Base-by-base conservation (phyloP, 495 filamentous ascomycete genomes). In the Penicillium goetzii region DNA sequence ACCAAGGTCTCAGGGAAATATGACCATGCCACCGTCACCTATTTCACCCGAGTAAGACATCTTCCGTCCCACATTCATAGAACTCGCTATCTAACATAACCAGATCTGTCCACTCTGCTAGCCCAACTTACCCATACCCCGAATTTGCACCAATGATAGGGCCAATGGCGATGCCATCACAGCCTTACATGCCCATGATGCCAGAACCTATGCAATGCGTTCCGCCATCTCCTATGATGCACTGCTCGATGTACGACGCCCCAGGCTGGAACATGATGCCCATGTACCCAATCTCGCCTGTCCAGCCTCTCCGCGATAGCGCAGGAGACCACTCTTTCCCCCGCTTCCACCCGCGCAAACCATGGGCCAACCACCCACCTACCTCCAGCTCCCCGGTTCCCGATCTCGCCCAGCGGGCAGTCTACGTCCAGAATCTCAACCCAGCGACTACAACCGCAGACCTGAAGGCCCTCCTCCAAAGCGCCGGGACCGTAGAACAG, bases 21-120 rank as follows among this genome's bases (percentile, higher is more conserved):
- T 72, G 63, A 62, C 70, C 40, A 58, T 78, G 14, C 78, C 78
- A 0, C 68, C 75, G 1, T 78, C 78, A 32, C 77, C 78, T 0
- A 71, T 81, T 40, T 73, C 76, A 15, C 70, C 78, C 38, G 76
- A 78, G 78, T 80, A 65, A 64, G 77, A 17, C 14, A 9, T 4
- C 47, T 15, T 4, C 26, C 23, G 2, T 15, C 4, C 30, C 4
- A 15, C 8, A 30, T 30, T 5, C 10, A 28, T 30, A 0, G 15
- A 6, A 51, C 9, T 12, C 21, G 17, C 64, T 64, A 54, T 62
- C 45, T 57, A 21, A 41, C 38, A 14, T 55, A n/a, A 4, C 4
- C 30, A 79, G 76, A 56, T 72, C 75, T 0, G 54, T 70, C 11
- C 70, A 75, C 1, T 63, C 74, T 0, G 25, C 62, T 0, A 75